Evolutionary conservation across 129 eudicot species (phyloP).

Genomic region (Flaveria robusta): DNA sequence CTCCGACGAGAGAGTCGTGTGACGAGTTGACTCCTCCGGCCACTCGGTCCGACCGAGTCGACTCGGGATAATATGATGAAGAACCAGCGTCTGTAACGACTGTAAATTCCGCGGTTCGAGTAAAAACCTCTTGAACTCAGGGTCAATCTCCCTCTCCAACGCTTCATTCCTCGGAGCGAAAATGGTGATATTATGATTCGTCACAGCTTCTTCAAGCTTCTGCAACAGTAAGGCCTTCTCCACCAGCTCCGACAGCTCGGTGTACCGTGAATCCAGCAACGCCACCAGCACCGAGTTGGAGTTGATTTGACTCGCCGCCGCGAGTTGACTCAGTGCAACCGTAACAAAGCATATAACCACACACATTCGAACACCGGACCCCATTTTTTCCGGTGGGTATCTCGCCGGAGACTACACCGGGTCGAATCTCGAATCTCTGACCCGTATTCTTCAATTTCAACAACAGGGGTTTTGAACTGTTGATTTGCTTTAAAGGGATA

Average conservation of each 20-base stretch:
- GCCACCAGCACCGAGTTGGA: constrained; percentile 59
- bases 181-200: constrained; percentile 67
- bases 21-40: constrained; percentile 44
- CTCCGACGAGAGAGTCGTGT: constrained; percentile 41
- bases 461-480: not conserved
- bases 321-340: constrained; percentile 4
- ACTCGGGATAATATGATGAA: constrained; percentile 67
- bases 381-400: constrained; percentile 33
- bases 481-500: constrained; percentile 39
- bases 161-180: constrained; percentile 91
- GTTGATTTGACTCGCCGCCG: constrained; percentile 33
- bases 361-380: constrained; percentile 19
- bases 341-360: not conserved
- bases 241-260: constrained; percentile 81
- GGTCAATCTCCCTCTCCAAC: constrained; percentile 66
- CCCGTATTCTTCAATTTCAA: constrained; percentile 24
- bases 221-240: constrained; percentile 77
- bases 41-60: constrained; percentile 58
- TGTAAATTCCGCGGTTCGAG: constrained; percentile 74
- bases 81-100: constrained; percentile 73
- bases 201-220: constrained; percentile 57
- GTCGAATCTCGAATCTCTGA: not conserved
- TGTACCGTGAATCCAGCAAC: constrained; percentile 54
- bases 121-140: constrained; percentile 77
- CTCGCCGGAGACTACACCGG: constrained; percentile 24